These are phyloP conservation scores for Lactarius akahatsu DNA, from an alignment of 768 basidiomycete genomes.

Conservation along the genomic window DNA sequence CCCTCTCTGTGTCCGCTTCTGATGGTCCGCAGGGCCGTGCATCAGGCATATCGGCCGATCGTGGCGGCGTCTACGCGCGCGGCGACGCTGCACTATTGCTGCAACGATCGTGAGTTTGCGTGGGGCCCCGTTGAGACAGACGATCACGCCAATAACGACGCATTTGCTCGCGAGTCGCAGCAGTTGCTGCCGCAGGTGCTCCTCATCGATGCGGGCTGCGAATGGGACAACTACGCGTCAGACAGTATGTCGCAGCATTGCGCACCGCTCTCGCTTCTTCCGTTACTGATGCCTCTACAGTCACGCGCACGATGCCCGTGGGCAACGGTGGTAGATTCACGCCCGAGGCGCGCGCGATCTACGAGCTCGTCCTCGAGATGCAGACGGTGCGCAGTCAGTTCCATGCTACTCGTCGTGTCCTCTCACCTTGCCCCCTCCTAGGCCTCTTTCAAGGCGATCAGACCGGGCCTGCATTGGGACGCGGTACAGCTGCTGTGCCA, in stretches of 20 bases:
- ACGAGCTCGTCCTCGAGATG: slow-evolving; percentile 87
- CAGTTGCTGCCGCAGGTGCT: slow-evolving; percentile 66
- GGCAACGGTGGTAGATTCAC: slow-evolving; percentile 93
- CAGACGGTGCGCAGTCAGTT: slow-evolving; percentile 58
- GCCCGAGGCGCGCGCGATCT: slow-evolving; percentile 75
- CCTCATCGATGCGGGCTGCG: slow-evolving; percentile 93
- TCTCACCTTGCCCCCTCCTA: slow-evolving; percentile 32
- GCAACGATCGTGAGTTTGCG: slow-evolving; percentile 83
- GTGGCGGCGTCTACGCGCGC: slow-evolving; percentile 86
- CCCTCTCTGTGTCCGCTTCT: not conserved
- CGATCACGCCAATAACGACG: slow-evolving; percentile 54
- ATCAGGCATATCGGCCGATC: slow-evolving; percentile 92
- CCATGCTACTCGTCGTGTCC: not conserved
- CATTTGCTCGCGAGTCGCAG: slow-evolving; percentile 44
- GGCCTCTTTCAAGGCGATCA: slow-evolving; percentile 67
- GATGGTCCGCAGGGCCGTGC: slow-evolving; percentile 54
- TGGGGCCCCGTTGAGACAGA: slow-evolving; percentile 71
- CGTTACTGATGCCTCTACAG: slow-evolving; percentile 38
- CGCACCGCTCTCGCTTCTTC: not conserved
- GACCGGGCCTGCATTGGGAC: slow-evolving; percentile 89
- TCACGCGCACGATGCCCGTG: slow-evolving; percentile 82
- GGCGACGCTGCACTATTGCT: slow-evolving; percentile 92
- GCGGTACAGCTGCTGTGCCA: slow-evolving; percentile 82
- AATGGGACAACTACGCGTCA: slow-evolving; percentile 69
- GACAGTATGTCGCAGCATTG: slow-evolving; percentile 47